Conservation (phyloP, 306 rosid genomes). For the Datisca glomerata region DNA sequence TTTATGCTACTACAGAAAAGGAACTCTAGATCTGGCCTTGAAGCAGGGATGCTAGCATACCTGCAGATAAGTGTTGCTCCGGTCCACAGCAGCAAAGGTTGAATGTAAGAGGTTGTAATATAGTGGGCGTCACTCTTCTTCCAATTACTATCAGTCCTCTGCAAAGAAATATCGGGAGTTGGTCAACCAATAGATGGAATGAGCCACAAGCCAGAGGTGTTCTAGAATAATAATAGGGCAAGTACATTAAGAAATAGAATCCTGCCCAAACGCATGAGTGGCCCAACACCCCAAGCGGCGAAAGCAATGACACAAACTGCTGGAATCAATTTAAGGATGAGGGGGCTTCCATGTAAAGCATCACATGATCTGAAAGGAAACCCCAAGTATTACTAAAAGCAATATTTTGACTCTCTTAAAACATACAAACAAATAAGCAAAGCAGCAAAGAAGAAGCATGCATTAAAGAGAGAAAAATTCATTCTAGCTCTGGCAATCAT, state of each 20-base stretch:
- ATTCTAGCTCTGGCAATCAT: too few species aligned
- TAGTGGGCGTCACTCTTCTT: slow-evolving; percentile 58
- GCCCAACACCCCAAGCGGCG: slow-evolving; percentile 82
- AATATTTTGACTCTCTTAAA: too few species aligned
- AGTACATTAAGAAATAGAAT: slow-evolving; percentile 57
- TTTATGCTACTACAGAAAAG: too few species aligned
- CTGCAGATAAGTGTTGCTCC: slow-evolving; percentile 87
- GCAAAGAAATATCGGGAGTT: slow-evolving; percentile 21
- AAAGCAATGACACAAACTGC: slow-evolving; percentile 79
- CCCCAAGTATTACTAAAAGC: not conserved
- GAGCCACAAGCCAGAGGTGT: slow-evolving; percentile 9
- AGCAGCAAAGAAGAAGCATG: too few species aligned
- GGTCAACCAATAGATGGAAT: slow-evolving; percentile 9
- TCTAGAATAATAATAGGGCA: slow-evolving; percentile 13
- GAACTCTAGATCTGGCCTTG: too few species aligned
- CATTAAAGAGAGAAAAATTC: too few species aligned
- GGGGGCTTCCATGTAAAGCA: slow-evolving; percentile 46
- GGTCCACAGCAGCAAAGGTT: slow-evolving; percentile 81
- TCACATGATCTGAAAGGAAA: slow-evolving; percentile 47
- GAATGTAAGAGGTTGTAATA: slow-evolving; percentile 58
- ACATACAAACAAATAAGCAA: too few species aligned
- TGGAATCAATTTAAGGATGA: slow-evolving; percentile 48
- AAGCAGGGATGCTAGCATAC: slow-evolving; percentile 22
- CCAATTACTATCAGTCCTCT: slow-evolving; percentile 78
- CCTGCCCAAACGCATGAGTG: slow-evolving; percentile 66